A percentile compares a stretch with the other conserved stretches of the same genome.
These are phyloP conservation scores for Xerocomellus amylosporus DNA, from an alignment of 768 basidiomycete species.

Conservation along the genomic window DNA sequence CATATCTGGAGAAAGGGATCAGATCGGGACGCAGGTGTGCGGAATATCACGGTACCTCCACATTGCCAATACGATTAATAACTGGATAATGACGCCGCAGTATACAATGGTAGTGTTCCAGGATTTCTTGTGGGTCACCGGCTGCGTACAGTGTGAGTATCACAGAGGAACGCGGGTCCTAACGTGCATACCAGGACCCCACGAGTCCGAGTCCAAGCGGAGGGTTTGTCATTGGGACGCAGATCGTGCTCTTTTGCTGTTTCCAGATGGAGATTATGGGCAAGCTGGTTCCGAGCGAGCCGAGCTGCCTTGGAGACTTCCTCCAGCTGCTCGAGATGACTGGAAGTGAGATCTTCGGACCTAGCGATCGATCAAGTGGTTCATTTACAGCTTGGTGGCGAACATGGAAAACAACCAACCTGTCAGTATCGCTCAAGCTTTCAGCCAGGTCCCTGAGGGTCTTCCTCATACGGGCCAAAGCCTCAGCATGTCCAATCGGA, in stretches of 20 bases:
- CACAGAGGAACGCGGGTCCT: neutral
- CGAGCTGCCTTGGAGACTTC: constrained; percentile 53
- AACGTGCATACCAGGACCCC: constrained; percentile 37
- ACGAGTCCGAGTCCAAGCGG: constrained; percentile 38
- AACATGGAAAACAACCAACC: constrained; percentile 35
- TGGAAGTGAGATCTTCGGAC: constrained; percentile 41
- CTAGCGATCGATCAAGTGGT: constrained; percentile 27
- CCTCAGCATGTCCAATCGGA: constrained; percentile 42
- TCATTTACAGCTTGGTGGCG: constrained; percentile 4
- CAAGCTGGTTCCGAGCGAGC: constrained; percentile 45
- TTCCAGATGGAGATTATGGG: constrained; percentile 41
- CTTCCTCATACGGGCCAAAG: constrained; percentile 54
- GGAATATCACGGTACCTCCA: constrained; percentile 49
- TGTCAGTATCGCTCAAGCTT: constrained; percentile 56
- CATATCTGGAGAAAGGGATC: constrained; percentile 36
- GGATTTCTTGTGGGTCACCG: constrained; percentile 11
- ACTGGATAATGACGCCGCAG: constrained; percentile 42
- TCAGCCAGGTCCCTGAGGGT: constrained; percentile 56
- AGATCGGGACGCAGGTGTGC: constrained; percentile 4
- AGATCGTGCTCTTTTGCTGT: constrained; percentile 36
- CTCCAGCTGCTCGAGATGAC: constrained; percentile 50
- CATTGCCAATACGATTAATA: constrained; percentile 48
- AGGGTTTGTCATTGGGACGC: constrained; percentile 33
- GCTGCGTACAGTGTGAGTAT: constrained; percentile 19
- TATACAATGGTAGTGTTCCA: constrained; percentile 34